These are phyloP conservation scores for Lactifluus volemus DNA, from an alignment of 768 basidiomycete species.

Conservation along the genomic window DNA sequence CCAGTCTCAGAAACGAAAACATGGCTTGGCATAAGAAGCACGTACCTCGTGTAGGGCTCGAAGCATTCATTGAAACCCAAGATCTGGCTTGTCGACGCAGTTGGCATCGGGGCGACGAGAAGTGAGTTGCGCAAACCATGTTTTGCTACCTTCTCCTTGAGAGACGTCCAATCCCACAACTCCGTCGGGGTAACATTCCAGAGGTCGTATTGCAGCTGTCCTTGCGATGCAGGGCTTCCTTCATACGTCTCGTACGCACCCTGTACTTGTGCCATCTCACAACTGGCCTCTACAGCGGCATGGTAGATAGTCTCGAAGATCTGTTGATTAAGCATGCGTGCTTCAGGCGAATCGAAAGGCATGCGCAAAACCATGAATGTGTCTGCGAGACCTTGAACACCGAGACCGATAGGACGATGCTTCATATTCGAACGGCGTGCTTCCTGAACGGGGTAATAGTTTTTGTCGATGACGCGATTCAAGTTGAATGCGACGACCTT, in stretches of 20 bases:
- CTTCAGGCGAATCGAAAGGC: too few relatives aligned
- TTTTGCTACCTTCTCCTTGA: slow-evolving; percentile 80
- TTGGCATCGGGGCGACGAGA: slow-evolving; percentile 95
- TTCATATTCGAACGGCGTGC: slow-evolving; percentile 92
- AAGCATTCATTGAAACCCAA: slow-evolving; percentile 98
- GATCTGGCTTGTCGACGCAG: slow-evolving; percentile 97
- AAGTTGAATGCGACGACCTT: slow-evolving; percentile 92
- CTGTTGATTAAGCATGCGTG: slow-evolving; percentile 82
- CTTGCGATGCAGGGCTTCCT: slow-evolving; percentile 84
- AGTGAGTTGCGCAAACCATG: slow-evolving; percentile 87
- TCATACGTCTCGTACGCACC: slow-evolving; percentile 85
- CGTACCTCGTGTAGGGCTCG: slow-evolving; percentile 52
- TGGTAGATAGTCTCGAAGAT: slow-evolving; percentile 99
- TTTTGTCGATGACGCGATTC: slow-evolving; percentile 89
- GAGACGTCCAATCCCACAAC: slow-evolving; percentile 87
- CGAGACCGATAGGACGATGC: slow-evolving; percentile 94
- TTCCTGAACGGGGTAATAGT: slow-evolving; percentile 92
- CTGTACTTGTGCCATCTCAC: slow-evolving; percentile 69
- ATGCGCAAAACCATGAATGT: slow-evolving; percentile 56
- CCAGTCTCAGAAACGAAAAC: background rate
- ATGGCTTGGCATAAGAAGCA: background rate
- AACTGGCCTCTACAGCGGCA: slow-evolving; percentile 83
- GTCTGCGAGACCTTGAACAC: slow-evolving; percentile 96
- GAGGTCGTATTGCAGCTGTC: slow-evolving; percentile 87
- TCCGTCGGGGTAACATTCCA: slow-evolving; percentile 80